phyloP scores from a whole-genome alignment of 192 early-diverging fungal genomes.

The Entomortierella lignicola region DNA sequence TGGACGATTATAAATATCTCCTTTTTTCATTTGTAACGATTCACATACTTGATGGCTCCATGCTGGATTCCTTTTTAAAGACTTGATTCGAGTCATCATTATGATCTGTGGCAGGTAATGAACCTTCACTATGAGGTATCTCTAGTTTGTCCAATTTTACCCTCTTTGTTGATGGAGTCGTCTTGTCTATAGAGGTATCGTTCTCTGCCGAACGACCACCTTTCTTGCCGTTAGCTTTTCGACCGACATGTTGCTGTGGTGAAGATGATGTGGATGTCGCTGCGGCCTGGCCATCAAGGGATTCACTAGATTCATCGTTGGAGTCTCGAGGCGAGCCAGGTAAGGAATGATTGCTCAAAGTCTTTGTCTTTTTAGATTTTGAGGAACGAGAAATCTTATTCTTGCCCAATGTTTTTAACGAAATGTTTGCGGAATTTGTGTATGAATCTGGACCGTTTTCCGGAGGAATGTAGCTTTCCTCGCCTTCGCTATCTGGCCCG shows the following conservation, averaged over 20 bases:
- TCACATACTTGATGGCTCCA: background rate
- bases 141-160: constrained; percentile 12
- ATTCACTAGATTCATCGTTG: background rate
- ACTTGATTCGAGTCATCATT: background rate
- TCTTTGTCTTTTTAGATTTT: constrained; percentile 8
- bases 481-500: background rate
- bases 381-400: background rate
- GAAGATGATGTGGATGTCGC: background rate
- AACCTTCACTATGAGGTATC: background rate
- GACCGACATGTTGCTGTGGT: background rate
- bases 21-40: too few relatives aligned
- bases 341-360: background rate
- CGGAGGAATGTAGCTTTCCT: background rate
- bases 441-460: background rate
- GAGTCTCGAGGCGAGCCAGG: background rate
- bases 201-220: constrained; percentile 6
- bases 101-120: background rate
- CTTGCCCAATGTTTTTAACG: background rate
- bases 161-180: constrained; percentile 16
- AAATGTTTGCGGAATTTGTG: background rate
- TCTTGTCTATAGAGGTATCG: background rate
- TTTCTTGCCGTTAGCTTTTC: background rate
- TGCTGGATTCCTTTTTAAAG: background rate
- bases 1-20: too few relatives aligned
- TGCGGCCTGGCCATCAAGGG: background rate